Evolutionary conservation across 1,284 basidiomycete species (phyloP).

Genomic region (Inonotus obliquus): DNA sequence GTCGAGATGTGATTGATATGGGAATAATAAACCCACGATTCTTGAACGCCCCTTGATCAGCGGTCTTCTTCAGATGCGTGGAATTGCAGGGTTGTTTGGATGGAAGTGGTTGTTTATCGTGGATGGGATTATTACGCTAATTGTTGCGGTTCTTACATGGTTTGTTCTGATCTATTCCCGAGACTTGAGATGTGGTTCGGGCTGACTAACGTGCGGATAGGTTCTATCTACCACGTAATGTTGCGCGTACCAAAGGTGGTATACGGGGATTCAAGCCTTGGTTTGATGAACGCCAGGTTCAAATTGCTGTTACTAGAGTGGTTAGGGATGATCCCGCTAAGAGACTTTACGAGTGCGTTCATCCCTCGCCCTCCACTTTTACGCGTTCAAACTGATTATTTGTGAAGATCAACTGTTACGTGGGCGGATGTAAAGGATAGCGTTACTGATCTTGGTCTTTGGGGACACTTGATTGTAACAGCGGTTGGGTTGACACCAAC

Average conservation of each 20-base stretch:
- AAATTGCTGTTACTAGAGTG: conserved; percentile 33
- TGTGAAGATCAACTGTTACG: conserved; percentile 29
- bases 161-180: conserved; percentile 12
- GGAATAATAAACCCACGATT: background rate
- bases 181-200: background rate
- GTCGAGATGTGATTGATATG: background rate
- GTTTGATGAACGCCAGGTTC: conserved; percentile 32
- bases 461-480: conserved; percentile 33
- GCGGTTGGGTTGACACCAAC: conserved; percentile 33
- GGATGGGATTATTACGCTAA: conserved; percentile 33
- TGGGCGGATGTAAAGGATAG: conserved; percentile 34
- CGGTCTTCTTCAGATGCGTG: conserved; percentile 32
- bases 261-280: conserved; percentile 31
- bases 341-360: conserved; percentile 32
- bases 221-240: conserved; percentile 33
- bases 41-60: conserved; percentile 22
- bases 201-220: conserved; percentile 19
- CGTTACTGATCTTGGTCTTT: conserved; percentile 31
- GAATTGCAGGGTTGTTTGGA: conserved; percentile 31
- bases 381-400: background rate
- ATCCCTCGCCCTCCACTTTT: background rate
- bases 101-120: conserved; percentile 41
- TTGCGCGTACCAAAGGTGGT: conserved; percentile 28
- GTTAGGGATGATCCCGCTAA: conserved; percentile 35
- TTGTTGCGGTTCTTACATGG: conserved; percentile 32